Evolutionary conservation across 495 filamentous ascomycete species (phyloP), one percentile per base, ranked within the genome.

Genomic region (Annulohypoxylon stygium): DNA sequence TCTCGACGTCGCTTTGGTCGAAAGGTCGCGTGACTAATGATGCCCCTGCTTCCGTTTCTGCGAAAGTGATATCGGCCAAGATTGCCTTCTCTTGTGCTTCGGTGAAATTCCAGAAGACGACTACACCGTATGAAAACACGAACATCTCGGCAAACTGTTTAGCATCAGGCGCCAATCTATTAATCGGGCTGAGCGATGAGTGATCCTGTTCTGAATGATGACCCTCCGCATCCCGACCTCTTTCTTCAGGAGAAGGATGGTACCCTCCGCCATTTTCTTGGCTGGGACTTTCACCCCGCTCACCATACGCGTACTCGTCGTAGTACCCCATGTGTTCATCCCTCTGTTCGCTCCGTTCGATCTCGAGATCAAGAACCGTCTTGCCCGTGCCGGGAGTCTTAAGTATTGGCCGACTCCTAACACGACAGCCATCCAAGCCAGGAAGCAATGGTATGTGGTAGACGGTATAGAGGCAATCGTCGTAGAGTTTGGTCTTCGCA

Each of bases 41-140:
- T 8, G 90, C 77, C 7, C 89, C 87, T 3, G 76, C 73, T 62
- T 88, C 81, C 47, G 83, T 86, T 70, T 92, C 90, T 3, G 93
- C 92, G 82, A 99, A 99, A 8, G 94, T 97, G 54, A 99, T 83
- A 79, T 99, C 96, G 16, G 96, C 97, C 30, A 99, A 87, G 48
- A 98, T 91, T 78, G 98, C 95, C 79, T 97, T 98, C 78, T 99
- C 96, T 80, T 98, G 96, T 54, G 88, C 87, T 78, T 97, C 94
- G 14, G 94, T 94, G 76, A 98, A 96, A 78, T 98, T 98, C 96
- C 96, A 99, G 78, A 98, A 98, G 14, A 99, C 96, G 0, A 94
- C 95, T 1, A 99, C 97, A 9, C 96, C 96, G 79, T 99, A 99
- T 23, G 91, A 95, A 81, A 97, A 98, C 63, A 98, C 92, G 78